Evolutionary conservation across 2,329 filamentous ascomycete genomes (phyloP).

Genomic region (Exophiala viscosa): DNA sequence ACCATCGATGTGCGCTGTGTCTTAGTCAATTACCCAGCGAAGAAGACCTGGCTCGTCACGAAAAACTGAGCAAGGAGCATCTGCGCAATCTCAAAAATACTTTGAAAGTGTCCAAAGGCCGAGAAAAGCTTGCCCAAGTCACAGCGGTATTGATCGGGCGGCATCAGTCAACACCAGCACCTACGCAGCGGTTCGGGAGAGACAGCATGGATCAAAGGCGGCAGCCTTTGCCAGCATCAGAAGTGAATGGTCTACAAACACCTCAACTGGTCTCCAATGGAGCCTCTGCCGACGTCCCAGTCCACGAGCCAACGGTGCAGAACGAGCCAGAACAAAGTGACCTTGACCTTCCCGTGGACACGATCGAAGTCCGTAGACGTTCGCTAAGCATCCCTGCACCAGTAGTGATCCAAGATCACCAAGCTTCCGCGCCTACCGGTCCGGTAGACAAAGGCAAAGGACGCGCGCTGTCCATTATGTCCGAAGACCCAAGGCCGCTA

Average conservation of each 20-base stretch:
- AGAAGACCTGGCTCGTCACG: conserved; percentile 15
- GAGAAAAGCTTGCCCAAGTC: conserved; percentile 12
- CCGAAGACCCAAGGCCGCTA: not conserved
- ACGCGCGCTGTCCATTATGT: not conserved
- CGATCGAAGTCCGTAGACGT: conserved; percentile 2
- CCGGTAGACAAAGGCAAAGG: conserved; percentile 14
- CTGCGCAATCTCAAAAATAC: conserved; percentile 7
- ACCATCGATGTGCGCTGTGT: conserved; percentile 20
- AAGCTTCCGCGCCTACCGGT: not conserved
- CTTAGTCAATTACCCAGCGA: conserved; percentile 15
- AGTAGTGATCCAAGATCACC: not conserved
- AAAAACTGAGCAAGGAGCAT: conserved; percentile 13
- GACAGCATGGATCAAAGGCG: not conserved
- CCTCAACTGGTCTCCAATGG: not conserved
- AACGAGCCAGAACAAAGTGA: not conserved
- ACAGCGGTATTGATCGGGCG: not conserved
- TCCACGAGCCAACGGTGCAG: no score
- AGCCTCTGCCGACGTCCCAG: not conserved
- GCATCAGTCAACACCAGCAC: not conserved
- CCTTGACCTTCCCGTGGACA: not conserved
- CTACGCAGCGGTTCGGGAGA: not conserved
- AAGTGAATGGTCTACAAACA: no score
- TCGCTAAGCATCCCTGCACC: not conserved
- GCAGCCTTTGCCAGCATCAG: no score
- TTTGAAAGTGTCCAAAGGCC: conserved; percentile 7